Evolutionary conservation across 192 early-diverging fungal species (phyloP), one percentile per base, ranked within the genome.

Genomic region (Irineochytrium annulatum): DNA sequence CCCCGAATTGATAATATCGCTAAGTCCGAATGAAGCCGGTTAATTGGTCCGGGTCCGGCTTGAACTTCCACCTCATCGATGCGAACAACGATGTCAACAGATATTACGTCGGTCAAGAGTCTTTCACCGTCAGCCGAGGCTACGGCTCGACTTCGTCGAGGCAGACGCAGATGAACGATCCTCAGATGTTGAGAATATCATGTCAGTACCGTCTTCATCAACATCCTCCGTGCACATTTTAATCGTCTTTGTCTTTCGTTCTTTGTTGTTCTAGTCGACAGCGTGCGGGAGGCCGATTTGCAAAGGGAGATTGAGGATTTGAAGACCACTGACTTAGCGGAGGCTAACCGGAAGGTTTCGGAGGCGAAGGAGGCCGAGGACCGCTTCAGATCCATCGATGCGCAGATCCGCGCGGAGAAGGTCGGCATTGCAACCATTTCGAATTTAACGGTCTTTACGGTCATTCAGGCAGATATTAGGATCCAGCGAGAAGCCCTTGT

Each of bases 351-450:
- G n/a, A 63, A 77, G 27, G 52, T 55, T 30, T 51, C 58, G 27
- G 70, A 72, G 16, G 27, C 37, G 0, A 35, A 76, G 30, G 60
- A 72, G 4, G 53, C 67, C n/a, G n/a, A n/a, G n/a, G n/a, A n/a
- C n/a, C n/a, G n/a, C n/a, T n/a, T n/a, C n/a, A 77, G 29, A 65
- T 65, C 22, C 62, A 59, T 6, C 65, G 77, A 29, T 72, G 78
- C 44, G 58, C 55, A 28, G 35, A 58, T 28, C 43, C 77, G 5
- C 69, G 76, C 22, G 61, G 65, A 22, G 61, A 77, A 62, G 71
- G 61, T 78, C 78, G 35, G 30, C 39, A 3, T 17, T 20, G 13
- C 13, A 13, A 2, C 28, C 43, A 19, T 34, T 66, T 52, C 32
- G n/a, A 17, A 43, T 57, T 19, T 61, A 28, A 26, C 2, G 26